Percentiles rank a stretch among this genome's conserved stretches.
Conservation (phyloP, 192 early-diverging fungal species). For the Coemansia sp. region DNA sequence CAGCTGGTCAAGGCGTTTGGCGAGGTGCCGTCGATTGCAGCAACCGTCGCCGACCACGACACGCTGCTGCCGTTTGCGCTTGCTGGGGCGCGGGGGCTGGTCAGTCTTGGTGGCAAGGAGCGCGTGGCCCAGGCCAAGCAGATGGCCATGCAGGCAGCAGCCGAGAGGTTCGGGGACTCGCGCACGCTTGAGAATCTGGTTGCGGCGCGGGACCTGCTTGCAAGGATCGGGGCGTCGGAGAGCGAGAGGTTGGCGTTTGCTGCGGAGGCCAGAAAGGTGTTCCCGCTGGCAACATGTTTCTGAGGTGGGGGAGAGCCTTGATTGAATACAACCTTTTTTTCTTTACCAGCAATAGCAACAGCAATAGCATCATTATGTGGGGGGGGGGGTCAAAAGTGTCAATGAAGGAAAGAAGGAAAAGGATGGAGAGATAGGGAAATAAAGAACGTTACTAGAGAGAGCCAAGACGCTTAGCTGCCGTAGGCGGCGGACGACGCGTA, state of each 20-base stretch:
- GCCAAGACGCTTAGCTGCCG: slow-evolving; percentile 2
- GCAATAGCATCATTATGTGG: background rate
- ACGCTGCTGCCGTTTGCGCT: slow-evolving; percentile 15
- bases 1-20: slow-evolving; percentile 48
- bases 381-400: slow-evolving; percentile 10
- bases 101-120: slow-evolving; percentile 27
- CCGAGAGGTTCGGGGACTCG: slow-evolving; percentile 14
- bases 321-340: background rate
- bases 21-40: slow-evolving; percentile 23
- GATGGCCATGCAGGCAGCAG: slow-evolving; percentile 17
- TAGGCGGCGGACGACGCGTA: slow-evolving; percentile 13
- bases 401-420: slow-evolving; percentile 8
- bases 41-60: slow-evolving; percentile 16
- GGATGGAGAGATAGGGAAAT: background rate
- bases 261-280: slow-evolving; percentile 23
- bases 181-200: slow-evolving; percentile 35
- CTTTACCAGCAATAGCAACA: background rate
- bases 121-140: slow-evolving; percentile 17
- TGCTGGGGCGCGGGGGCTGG: slow-evolving; percentile 26
- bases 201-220: slow-evolving; percentile 25
- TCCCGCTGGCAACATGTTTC: slow-evolving; percentile 49
- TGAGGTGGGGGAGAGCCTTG: too few relatives aligned
- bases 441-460: background rate
- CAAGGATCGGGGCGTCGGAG: slow-evolving; percentile 19
- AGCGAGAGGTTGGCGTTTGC: slow-evolving; percentile 20